Percentiles rank a stretch among this genome's conserved stretches.
Evolutionary conservation across 331 rosid species (phyloP).

Genomic region (Malus hybrid): DNA sequence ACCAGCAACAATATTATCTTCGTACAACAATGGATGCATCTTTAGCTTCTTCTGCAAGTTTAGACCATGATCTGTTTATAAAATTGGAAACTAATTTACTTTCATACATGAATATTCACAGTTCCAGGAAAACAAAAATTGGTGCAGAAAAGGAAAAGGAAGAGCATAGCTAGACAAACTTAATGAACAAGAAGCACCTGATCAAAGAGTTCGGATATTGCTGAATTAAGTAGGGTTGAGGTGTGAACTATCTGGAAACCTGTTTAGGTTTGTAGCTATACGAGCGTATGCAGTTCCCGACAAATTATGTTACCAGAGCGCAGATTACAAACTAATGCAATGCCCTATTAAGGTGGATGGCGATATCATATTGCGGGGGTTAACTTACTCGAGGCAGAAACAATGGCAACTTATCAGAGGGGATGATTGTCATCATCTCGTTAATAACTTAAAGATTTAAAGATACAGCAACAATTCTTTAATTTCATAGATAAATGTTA

Average conservation of each 20-base stretch:
- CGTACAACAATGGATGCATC: slow-evolving; percentile 83
- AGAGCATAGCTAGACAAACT: not conserved
- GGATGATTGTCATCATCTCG: not conserved
- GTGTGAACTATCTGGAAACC: not conserved
- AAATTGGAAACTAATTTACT: slow-evolving; percentile 11
- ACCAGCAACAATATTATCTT: slow-evolving; percentile 38
- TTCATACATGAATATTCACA: slow-evolving; percentile 1
- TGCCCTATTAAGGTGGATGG: not conserved
- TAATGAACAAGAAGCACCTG: not conserved
- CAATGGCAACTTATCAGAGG: not conserved
- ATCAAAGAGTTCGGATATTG: not conserved
- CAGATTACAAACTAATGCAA: not conserved
- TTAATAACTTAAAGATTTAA: not conserved
- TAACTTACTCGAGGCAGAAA: not conserved
- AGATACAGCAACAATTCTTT: not conserved
- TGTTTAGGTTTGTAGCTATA: not conserved
- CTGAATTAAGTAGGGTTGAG: not conserved
- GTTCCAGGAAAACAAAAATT: not conserved
- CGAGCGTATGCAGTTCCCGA: not conserved
- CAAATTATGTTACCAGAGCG: not conserved
- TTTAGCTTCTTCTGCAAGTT: slow-evolving; percentile 71
- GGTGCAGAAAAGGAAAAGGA: not conserved
- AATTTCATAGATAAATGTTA: not conserved
- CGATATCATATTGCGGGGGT: not conserved
- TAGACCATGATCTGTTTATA: slow-evolving; percentile 14